Base-by-base conservation (phyloP, 2,329 filamentous ascomycete species). In the Trichoderma afroharzianum region DNA sequence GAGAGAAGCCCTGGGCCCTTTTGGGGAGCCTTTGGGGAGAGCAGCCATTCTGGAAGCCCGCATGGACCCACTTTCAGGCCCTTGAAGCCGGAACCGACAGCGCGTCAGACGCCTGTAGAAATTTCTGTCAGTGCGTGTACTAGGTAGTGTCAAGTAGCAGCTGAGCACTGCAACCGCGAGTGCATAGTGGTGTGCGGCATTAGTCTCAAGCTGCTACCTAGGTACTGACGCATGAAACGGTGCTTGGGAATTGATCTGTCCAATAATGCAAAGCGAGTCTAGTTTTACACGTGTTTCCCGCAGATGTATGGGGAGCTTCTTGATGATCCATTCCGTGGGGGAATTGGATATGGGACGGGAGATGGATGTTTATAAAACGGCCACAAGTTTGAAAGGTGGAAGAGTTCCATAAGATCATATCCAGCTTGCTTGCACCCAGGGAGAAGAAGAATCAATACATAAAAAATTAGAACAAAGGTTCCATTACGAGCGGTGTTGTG, bases 41-140 rank as follows among this genome's bases (percentile, higher is more conserved):
- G 43, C 53, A 28, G 26, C 26, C 55, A 58, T 58, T 58, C 55
- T 58, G 55, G 55, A 58, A 58, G 55, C 28, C 55, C 55, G 18
- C 55, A 28, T 32, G 43, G 6, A 68, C 21, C 66, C 66, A 68
- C 55, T 43, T 50, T 68, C 33, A 68, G 66, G 66, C 36, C 64
- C 55, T 58, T 68, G 64, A 21, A 68, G 66, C 66, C 66, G 66
- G 66, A 69, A 53, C 66, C 66, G 66, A 68, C 55, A 50, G 66
- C 36, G 36, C 43, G 61, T 63, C 39, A 50, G 39, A 50, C 28
- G 33, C 64, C 53, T 32, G 66, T 47, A 53, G 66, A 62, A 28
- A n/a, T 69, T 62, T 59, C 28, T 69, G 36, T n/a, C 39, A 59
- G 47, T 24, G 47, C 47, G n/a, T 43, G 18, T n/a, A n/a, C n/a